phyloP scores from a whole-genome alignment of 805 yeast genomes.

The Debaryomyces castellii region DNA sequence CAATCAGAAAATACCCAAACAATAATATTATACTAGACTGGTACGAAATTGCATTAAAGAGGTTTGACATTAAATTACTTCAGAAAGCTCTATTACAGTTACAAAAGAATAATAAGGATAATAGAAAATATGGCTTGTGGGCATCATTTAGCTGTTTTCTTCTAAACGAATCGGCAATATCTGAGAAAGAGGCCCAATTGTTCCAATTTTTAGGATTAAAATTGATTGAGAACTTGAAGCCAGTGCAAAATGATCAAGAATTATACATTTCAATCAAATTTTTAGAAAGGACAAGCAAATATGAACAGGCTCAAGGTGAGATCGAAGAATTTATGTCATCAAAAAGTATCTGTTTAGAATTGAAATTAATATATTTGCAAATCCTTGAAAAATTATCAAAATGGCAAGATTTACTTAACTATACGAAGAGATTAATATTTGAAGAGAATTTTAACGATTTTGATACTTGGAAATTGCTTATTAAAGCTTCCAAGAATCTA shows the following conservation, averaged over 20 bases:
- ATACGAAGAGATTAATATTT: conserved; percentile 42
- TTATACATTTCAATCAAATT: conserved; percentile 57
- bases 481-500: conserved; percentile 43
- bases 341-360: conserved; percentile 56
- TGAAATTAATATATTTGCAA: conserved; percentile 54
- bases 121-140: conserved; percentile 45
- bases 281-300: conserved; percentile 34
- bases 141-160: conserved; percentile 55
- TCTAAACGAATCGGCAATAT: conserved; percentile 29
- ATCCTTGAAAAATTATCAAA: conserved; percentile 40
- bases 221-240: conserved; percentile 50
- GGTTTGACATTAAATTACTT: conserved; percentile 48
- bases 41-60: conserved; percentile 53
- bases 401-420: conserved; percentile 44
- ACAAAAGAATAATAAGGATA: conserved; percentile 27
- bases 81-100: conserved; percentile 51
- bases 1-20: conserved; percentile 56
- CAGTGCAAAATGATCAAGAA: conserved; percentile 63
- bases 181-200: conserved; percentile 46
- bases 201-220: conserved; percentile 63
- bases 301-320: conserved; percentile 26
- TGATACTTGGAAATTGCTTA: conserved; percentile 64
- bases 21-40: conserved; percentile 50
- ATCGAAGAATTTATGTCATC: conserved; percentile 27
- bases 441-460: conserved; percentile 66